Evolutionary conservation across 2,329 filamentous ascomycete species (phyloP).

Genomic region (Curvularia sp.): DNA sequence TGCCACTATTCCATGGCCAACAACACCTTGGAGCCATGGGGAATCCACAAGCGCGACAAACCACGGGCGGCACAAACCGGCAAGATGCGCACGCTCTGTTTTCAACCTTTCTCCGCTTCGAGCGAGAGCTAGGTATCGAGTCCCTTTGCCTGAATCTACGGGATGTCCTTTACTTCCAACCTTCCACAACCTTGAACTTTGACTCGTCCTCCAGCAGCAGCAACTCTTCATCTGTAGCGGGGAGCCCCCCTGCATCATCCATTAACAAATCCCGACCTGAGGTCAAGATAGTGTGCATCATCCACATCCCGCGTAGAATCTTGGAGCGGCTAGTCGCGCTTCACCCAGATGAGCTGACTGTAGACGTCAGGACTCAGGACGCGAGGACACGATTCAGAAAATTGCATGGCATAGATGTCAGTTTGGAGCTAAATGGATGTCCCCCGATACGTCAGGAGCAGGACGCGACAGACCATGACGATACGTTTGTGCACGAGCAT

Average conservation of each 20-base stretch:
- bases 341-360: constrained; percentile 62
- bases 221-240: neutral
- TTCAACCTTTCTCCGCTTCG: constrained; percentile 46
- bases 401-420: constrained; percentile 43
- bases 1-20: neutral
- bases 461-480: neutral
- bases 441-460: neutral
- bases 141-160: constrained; percentile 45
- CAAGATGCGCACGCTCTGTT: constrained; percentile 26
- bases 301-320: constrained; percentile 51
- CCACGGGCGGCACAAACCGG: neutral
- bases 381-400: constrained; percentile 44
- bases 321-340: constrained; percentile 58
- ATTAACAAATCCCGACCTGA: constrained; percentile 20
- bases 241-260: neutral
- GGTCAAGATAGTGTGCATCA: constrained; percentile 49
- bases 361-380: constrained; percentile 40
- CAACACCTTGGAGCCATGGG: neutral
- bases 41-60: neutral
- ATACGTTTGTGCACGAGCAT: neutral
- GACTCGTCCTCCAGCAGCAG: constrained; percentile 4
- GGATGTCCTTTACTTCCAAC: constrained; percentile 26
- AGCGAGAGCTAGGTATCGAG: constrained; percentile 48
- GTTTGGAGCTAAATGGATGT: constrained; percentile 44
- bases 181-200: neutral